phyloP scores from a whole-genome alignment of 2,329 filamentous ascomycete species.

The Chaetomium strumarium region DNA sequence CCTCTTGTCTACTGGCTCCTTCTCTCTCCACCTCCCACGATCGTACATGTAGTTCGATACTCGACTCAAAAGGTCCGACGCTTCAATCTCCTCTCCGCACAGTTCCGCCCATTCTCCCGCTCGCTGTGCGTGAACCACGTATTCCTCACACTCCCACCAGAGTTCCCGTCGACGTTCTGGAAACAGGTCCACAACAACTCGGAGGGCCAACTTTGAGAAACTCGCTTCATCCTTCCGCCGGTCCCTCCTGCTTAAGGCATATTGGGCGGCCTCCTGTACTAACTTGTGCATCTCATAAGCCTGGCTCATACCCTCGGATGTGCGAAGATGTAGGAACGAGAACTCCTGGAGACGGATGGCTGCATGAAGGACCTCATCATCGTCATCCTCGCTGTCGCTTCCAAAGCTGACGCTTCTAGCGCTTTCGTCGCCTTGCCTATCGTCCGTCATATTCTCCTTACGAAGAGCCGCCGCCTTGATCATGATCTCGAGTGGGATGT shows the following conservation, averaged over 20 bases:
- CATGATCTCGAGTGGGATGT: constrained; percentile 28
- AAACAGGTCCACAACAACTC: constrained; percentile 23
- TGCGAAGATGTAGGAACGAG: constrained; percentile 27
- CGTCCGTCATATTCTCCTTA: neutral
- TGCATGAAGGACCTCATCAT: constrained; percentile 17
- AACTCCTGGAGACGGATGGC: constrained; percentile 30
- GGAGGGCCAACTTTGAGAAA: constrained; percentile 24
- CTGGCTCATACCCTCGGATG: neutral
- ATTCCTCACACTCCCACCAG: constrained; percentile 26
- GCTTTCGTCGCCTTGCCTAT: neutral
- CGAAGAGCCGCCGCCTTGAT: neutral
- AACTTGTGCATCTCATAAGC: constrained; percentile 31
- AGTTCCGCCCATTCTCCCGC: constrained; percentile 24
- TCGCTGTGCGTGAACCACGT: constrained; percentile 27
- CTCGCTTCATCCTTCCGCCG: constrained; percentile 14
- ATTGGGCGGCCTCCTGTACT: constrained; percentile 27
- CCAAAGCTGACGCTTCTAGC: neutral
- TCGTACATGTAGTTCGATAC: constrained; percentile 23
- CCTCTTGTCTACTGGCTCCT: constrained; percentile 21
- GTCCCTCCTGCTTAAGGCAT: constrained; percentile 13
- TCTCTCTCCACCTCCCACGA: constrained; percentile 25
- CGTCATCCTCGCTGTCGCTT: neutral
- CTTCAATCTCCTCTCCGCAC: constrained; percentile 12
- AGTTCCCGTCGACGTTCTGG: constrained; percentile 14
- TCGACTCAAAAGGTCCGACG: constrained; percentile 13